Base-by-base conservation (phyloP, 176 grass and related monocot genomes). In the Chloris gayana region DNA sequence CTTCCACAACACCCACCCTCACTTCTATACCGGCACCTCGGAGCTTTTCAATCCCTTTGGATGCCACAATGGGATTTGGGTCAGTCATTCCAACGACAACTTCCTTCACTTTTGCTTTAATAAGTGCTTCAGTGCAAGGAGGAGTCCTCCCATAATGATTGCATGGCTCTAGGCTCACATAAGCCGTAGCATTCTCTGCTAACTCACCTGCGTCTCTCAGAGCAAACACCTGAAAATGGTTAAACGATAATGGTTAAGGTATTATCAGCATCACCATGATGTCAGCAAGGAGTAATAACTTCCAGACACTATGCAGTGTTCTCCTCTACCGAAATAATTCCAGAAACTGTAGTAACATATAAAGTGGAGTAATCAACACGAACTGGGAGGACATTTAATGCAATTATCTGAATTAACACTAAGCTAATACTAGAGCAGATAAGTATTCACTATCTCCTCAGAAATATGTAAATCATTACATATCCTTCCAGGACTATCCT, bases 51-150 rank as follows among this genome's bases (percentile, higher is more conserved):
- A 99, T 87, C 80, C 96, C 96, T 86, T 95, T 95, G 4, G 90
- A 99, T 30, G 86, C 82, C 11, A 99, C 96, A 31, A 99, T 93
- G 41, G 96, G 92, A 82, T 99, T 99, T 67, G 93, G 96, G 63
- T 99, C 96, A 0, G 87, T 87, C 96, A 95, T 95, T 24, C 96
- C 96, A 74, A 99, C 79, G 37, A 99, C 84, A 81, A 99, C 88
- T 77, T 89, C 78, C 70, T 91, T 99, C n/a, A 99, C 86, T 86
- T 83, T 92, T 19, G 90, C 88, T 64, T 71, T 78, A 60, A 99
- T 91, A 4, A 99, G 35, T 4, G 92, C 92, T 88, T 99, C 88
- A 0, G 90, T 89, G 54, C 96, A 99, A 69, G 96, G 96, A 83
- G 92, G 92, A 26, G 96, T 95, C 69, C 88, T 89, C 0, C 96